Percentiles rank a stretch among this genome's conserved stretches.
phyloP scores from a whole-genome alignment of 208 protist species.

The Acanthamoeba castellanii region DNA sequence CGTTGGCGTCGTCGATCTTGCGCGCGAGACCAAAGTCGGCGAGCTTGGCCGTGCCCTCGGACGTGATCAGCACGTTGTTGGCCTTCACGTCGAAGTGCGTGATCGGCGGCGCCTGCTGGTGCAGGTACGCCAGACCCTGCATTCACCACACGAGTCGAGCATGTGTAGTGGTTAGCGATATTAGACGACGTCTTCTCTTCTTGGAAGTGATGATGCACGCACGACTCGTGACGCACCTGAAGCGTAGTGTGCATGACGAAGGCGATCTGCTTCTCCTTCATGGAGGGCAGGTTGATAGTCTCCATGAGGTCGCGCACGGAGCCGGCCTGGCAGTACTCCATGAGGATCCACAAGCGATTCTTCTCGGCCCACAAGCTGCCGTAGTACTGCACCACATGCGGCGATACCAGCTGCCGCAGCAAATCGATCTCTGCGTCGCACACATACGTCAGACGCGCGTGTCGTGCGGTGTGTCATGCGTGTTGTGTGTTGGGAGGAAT shows the following conservation, averaged over 20 bases:
- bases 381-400: conserved; percentile 73
- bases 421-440: conserved; percentile 48
- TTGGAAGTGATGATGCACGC: neutral
- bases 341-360: conserved; percentile 67
- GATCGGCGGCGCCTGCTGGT: conserved; percentile 63
- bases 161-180: neutral
- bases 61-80: conserved; percentile 72
- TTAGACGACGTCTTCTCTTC: neutral
- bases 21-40: conserved; percentile 71
- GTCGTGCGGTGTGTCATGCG: neutral
- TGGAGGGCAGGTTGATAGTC: conserved; percentile 63
- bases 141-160: neutral
- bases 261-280: conserved; percentile 75
- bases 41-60: conserved; percentile 46
- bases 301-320: conserved; percentile 72
- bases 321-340: conserved; percentile 72
- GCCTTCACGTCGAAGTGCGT: conserved; percentile 76
- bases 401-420: conserved; percentile 5
- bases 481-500: neutral
- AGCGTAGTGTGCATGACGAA: conserved; percentile 66
- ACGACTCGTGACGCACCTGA: neutral
- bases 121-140: conserved; percentile 64
- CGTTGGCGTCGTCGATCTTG: conserved; percentile 55
- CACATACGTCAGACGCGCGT: neutral
- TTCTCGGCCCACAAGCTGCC: conserved; percentile 52